These are phyloP conservation scores for Sanghuangporus weigelae DNA, from an alignment of 1,284 basidiomycete species.

Conservation along the genomic window DNA sequence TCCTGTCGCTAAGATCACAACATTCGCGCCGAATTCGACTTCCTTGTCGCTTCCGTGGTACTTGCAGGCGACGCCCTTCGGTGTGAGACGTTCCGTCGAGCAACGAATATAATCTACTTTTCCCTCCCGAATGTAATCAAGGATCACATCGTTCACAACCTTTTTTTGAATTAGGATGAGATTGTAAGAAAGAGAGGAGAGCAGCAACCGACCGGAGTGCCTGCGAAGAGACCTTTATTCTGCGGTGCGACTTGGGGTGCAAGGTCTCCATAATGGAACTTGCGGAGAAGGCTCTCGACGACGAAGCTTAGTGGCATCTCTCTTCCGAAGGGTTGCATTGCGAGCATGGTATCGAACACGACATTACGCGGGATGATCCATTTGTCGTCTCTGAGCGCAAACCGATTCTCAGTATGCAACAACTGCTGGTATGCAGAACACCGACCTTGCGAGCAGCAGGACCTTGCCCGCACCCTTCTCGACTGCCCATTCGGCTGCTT, in stretches of 20 bases:
- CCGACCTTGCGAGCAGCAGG: constrained; percentile 41
- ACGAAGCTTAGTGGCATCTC: constrained; percentile 49
- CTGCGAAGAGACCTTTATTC: constrained; percentile 35
- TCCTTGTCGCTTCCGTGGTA: constrained; percentile 30
- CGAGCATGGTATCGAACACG: constrained; percentile 47
- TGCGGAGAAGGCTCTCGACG: constrained; percentile 45
- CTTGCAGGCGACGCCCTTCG: constrained; percentile 39
- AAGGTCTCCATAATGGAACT: constrained; percentile 50
- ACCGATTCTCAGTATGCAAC: neutral
- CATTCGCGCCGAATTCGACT: constrained; percentile 42
- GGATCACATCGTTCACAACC: constrained; percentile 56
- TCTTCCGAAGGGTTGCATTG: constrained; percentile 54
- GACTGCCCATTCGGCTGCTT: constrained; percentile 53
- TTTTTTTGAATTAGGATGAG: constrained; percentile 11
- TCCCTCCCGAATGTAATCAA: constrained; percentile 45
- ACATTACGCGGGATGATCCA: constrained; percentile 56
- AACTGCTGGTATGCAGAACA: neutral
- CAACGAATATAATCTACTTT: constrained; percentile 50
- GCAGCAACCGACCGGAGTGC: constrained; percentile 35
- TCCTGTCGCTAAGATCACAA: constrained; percentile 58
- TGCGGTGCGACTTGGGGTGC: constrained; percentile 39
- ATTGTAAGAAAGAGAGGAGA: neutral
- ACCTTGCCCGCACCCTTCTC: constrained; percentile 39
- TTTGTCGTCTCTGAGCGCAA: constrained; percentile 24
- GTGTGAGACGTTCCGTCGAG: constrained; percentile 42